Base-by-base conservation (phyloP, 495 filamentous ascomycete species). In the Trichocladium uniseriatum region DNA sequence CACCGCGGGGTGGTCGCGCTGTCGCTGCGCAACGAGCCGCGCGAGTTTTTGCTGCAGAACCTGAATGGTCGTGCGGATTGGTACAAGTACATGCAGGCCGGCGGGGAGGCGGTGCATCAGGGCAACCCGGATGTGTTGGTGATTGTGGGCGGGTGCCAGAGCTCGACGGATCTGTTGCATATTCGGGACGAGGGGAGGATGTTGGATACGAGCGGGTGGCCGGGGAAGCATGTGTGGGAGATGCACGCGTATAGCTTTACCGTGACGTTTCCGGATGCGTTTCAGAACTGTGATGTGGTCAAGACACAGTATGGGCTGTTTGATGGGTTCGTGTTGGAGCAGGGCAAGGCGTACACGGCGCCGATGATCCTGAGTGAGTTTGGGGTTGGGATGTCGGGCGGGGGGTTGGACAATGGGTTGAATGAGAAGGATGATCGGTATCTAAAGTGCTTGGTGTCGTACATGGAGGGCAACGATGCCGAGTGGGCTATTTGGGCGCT, bases 401-500 rank as follows among this genome's bases (percentile, higher is more conserved):
- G 67, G 14, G 47, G 55, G 32, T 51, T 62, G 38, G 51, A 52
- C 39, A 21, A 60, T 20, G 69, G 65, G 9, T 45, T 70, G 21
- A 51, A 53, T 38, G 54, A 66, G 47, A 50, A 60, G 44, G 67
- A 70, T 39, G 55, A 62, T 51, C 43, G 50, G 14, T 70, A 69
- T 51, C 58, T 74, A 43, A 48, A 60, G 40, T 77, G 72, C 48
- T 43, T 77, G 45, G 57, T 67, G 3, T 60, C 57, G 6, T 77
- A 74, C 35, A 60, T 75, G 56, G 38, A 60, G 8, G 55, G 60
- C 24, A 75, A 75, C 47, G 74, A 75, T 43, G 70, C 64, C 36
- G 74, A 77, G 49, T 77, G 73, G 72, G 64, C 69, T 6, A 54
- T 74, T 1, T 76, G 73, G 74, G 68, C 69, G 1, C 35, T 77